A percentile compares a stretch with the other conserved stretches of the same genome.
phyloP scores from a whole-genome alignment of 257 asterid species.

The Solanum paucissectum region DNA sequence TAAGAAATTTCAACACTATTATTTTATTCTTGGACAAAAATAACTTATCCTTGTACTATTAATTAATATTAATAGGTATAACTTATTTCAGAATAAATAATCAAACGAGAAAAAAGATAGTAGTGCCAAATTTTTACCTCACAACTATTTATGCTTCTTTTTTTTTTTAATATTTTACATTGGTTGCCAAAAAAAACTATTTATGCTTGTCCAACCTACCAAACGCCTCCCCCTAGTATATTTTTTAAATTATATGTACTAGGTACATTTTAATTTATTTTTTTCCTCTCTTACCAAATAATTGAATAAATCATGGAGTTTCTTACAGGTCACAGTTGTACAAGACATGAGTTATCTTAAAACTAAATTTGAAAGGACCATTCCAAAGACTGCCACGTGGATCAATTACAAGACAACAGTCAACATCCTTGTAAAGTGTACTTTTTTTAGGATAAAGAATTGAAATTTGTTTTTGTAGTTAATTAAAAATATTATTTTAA shows the following conservation, averaged over 20 bases:
- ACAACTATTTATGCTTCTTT: too few relatives aligned
- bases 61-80: too few relatives aligned
- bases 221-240: too few relatives aligned
- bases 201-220: background rate
- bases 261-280: background rate
- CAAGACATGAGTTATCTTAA: background rate
- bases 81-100: too few relatives aligned
- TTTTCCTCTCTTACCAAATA: constrained; percentile 11
- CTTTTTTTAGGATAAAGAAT: background rate
- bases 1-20: background rate
- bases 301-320: constrained; percentile 13
- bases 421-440: constrained; percentile 41
- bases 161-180: too few relatives aligned
- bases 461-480: background rate
- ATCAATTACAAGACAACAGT: constrained; percentile 20
- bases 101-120: background rate
- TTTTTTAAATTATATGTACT: background rate
- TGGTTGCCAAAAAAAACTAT: too few relatives aligned
- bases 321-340: background rate
- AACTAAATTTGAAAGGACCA: constrained; percentile 2
- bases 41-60: background rate
- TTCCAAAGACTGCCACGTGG: constrained; percentile 11
- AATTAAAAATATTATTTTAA: background rate
- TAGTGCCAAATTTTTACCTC: background rate
- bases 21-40: background rate